Base-by-base conservation (phyloP, 2,329 filamentous ascomycete species). In the Trichophyton equinum region DNA sequence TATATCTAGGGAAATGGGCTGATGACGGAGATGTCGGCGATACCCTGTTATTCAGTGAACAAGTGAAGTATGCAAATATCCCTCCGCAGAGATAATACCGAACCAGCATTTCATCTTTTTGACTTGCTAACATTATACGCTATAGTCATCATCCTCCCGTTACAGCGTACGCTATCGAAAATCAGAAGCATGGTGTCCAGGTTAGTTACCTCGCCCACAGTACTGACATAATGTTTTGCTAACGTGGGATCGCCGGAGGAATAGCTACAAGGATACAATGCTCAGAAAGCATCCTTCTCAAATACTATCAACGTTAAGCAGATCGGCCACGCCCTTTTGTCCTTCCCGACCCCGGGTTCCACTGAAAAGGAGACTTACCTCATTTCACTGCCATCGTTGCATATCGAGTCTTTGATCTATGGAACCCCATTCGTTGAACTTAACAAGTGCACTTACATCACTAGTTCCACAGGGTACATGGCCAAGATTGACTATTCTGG, bases 251-350 rank as follows among this genome's bases (percentile, higher is more conserved):
- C 30, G 25, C n/a, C 9, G 8, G 33, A 38, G 3, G 11, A 13
- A 20, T 66, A 78, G 68, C 73, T 86, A 22, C 79, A 85, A 77
- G 92, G 92, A 59, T 96, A 96, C 78, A 96, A 97, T 70, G 92
- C 89, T 15, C 94, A 97, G 72, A 97, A 96, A 74, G 91, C 92
- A 3, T 95, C 90, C 15, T 96, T 99, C 75, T 89, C 88, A 64
- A 86, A 87, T 67, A 96, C 92, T 51, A 96, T 97, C 74, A 88
- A 92, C 69, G 87, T 99, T 71, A 96, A 95, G 80, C 90, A 95
- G 77, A 87, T 95, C 67, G 92, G 92, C 40, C 91, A 96, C 71
- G 91, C 91, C 46, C 78, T 95, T 38, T 81, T 92, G 65, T 88
- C 89, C 57, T 77, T 96, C 62, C 76, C 72, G 51, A 70, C 68